Percentiles rank a stretch among this genome's conserved stretches.
phyloP scores from a whole-genome alignment of 2,329 filamentous ascomycete genomes.

The Aureobasidium sp. region DNA sequence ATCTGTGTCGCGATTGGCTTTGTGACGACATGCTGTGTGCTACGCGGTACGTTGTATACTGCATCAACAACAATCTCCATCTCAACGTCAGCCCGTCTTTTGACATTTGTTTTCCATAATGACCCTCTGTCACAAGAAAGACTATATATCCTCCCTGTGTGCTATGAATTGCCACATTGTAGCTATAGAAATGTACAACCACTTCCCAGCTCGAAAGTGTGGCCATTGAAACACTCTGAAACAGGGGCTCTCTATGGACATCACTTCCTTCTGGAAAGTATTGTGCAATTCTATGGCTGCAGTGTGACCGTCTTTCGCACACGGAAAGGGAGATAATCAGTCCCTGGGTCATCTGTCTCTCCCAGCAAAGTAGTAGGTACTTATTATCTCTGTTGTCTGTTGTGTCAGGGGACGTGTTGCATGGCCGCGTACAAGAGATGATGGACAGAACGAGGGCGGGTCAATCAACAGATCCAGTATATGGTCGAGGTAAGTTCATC shows the following conservation, averaged over 20 bases:
- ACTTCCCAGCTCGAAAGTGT: too few relatives aligned
- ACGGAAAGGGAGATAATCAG: too few relatives aligned
- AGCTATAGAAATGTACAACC: too few relatives aligned
- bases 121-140: neutral
- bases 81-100: neutral
- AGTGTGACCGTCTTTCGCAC: too few relatives aligned
- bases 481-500: neutral
- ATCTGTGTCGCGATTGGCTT: neutral
- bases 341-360: neutral
- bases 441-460: neutral
- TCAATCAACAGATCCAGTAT: neutral
- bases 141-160: too few relatives aligned
- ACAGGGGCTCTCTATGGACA: too few relatives aligned
- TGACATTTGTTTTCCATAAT: neutral
- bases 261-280: too few relatives aligned
- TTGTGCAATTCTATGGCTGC: neutral
- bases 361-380: neutral
- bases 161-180: too few relatives aligned
- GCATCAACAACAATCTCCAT: neutral
- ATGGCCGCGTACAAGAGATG: neutral
- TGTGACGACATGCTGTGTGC: neutral
- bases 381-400: neutral
- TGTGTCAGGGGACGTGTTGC: neutral
- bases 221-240: too few relatives aligned
- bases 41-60: neutral